phyloP scores from a whole-genome alignment of 331 rosid species.

The Cydonia oblonga region DNA sequence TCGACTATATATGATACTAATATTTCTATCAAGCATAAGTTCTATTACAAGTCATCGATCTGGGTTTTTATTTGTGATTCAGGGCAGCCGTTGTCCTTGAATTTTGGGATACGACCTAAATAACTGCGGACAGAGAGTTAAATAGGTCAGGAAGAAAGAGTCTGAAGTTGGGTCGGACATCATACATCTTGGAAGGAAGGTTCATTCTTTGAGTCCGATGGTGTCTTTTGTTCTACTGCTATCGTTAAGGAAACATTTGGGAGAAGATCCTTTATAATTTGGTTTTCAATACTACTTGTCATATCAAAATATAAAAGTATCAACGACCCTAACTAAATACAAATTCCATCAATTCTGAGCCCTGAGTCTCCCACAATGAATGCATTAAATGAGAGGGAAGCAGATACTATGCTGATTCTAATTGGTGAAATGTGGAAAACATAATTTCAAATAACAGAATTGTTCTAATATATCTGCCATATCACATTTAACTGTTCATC shows the following conservation, averaged over 20 bases:
- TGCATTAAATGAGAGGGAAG: neutral
- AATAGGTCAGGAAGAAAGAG: no score
- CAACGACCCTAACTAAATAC: neutral
- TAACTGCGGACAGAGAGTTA: no score
- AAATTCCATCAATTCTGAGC: neutral
- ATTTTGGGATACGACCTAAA: no score
- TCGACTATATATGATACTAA: no score
- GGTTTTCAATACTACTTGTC: neutral
- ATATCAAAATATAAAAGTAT: neutral
- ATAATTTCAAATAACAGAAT: neutral
- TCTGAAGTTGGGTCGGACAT: no score
- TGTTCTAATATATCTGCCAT: neutral
- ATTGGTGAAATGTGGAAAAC: neutral
- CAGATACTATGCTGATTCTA: neutral
- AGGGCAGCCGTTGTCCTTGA: no score
- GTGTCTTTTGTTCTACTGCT: neutral
- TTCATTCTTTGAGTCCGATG: neutral
- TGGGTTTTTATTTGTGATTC: no score
- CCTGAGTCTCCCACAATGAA: neutral
- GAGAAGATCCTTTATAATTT: neutral
- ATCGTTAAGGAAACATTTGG: neutral
- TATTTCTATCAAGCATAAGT: no score
- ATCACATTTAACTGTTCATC: neutral
- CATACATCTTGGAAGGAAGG: neutral
- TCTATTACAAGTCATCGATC: no score